A percentile compares a stretch with the other conserved stretches of the same genome.
Conservation (phyloP, 768 basidiomycete genomes). For the Boletus pseudo-olivaceus region DNA sequence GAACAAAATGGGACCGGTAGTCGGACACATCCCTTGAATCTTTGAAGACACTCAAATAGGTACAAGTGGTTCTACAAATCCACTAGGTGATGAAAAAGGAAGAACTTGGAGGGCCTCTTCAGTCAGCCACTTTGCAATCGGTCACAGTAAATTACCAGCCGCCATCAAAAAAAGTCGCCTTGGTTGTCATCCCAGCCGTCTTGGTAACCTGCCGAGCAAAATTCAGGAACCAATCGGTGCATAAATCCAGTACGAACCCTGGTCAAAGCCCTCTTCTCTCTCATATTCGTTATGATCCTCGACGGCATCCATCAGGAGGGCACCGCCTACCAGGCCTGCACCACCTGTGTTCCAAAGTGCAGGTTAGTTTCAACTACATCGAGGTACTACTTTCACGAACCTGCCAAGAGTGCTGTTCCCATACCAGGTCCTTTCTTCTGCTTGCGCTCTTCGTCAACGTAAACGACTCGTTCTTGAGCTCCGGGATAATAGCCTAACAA, state of each 20-base stretch:
- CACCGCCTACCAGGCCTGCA: slow-evolving; percentile 65
- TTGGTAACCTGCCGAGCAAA: slow-evolving; percentile 28
- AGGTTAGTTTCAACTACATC: slow-evolving; percentile 1
- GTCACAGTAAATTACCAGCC: slow-evolving; percentile 7
- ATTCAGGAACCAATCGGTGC: slow-evolving; percentile 3
- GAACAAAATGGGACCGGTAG: background rate
- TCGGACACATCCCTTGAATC: background rate
- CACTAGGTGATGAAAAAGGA: background rate
- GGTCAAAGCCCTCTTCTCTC: slow-evolving; percentile 32
- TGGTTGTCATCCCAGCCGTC: slow-evolving; percentile 20
- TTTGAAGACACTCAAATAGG: background rate
- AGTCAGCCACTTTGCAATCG: background rate
- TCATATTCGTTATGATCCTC: slow-evolving; percentile 40
- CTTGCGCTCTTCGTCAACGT: slow-evolving; percentile 35
- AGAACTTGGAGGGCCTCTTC: background rate
- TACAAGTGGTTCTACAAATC: slow-evolving; percentile 19
- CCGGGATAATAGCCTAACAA: slow-evolving; percentile 32
- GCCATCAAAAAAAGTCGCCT: background rate
- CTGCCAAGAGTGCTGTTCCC: slow-evolving; percentile 45
- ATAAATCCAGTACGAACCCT: slow-evolving; percentile 28
- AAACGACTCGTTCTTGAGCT: slow-evolving; percentile 28
- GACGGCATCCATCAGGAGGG: slow-evolving; percentile 48
- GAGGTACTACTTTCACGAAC: slow-evolving; percentile 29
- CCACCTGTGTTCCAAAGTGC: slow-evolving; percentile 38
- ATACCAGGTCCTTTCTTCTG: slow-evolving; percentile 49